Base-by-base conservation (phyloP, 2,329 filamentous ascomycete genomes). In the Aureobasidium melanogenum region DNA sequence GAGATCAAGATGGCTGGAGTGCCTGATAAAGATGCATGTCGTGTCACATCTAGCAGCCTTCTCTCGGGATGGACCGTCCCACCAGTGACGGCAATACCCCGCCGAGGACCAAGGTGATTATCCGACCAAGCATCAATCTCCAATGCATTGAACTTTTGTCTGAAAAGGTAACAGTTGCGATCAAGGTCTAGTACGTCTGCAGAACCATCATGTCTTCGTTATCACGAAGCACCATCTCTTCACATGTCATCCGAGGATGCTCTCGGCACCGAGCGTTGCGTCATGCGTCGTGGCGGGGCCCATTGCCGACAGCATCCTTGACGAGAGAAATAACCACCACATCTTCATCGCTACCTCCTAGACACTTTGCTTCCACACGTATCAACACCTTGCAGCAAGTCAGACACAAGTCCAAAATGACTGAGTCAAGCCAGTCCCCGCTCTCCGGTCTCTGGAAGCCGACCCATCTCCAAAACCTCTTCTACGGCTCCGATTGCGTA, bases 381-480 rank as follows among this genome's bases (percentile, higher is more conserved):
- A 19, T 54, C 36, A 41, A 12, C 24, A 12, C 52, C 38, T 24
- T 44, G 28, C 24, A 55, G 14, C 64, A 65, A 51, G n/a, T 41
- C 51, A 68, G 71, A 62, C 68, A 67, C 69, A 71, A 72, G 67
- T 70, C 69, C 43, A 71, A 66, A 58, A 74, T 76, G 74, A 76
- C 72, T 28, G 77, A 78, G 56, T 70, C 76, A 39, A 76, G 75
- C 8, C 70, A 73, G 58, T 69, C 74, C 46, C 78, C 79, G 2
- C 71, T 80, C 5, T 73, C 72, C 24, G 80, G 80, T 32, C 71
- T 82, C 0, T 82, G 79, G 76, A 78, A 78, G 65, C 78, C 79
- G 0, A 78, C 74, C 1, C 78, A 79, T 60, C 73, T 82, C 9
- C 73, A 80, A 60, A 73, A 73, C 24, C 73, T 83, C 5, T 76